A percentile compares a stretch with the other conserved stretches of the same genome.
phyloP scores from a whole-genome alignment of 257 asterid genomes.

The Thymus quinquecostatus region DNA sequence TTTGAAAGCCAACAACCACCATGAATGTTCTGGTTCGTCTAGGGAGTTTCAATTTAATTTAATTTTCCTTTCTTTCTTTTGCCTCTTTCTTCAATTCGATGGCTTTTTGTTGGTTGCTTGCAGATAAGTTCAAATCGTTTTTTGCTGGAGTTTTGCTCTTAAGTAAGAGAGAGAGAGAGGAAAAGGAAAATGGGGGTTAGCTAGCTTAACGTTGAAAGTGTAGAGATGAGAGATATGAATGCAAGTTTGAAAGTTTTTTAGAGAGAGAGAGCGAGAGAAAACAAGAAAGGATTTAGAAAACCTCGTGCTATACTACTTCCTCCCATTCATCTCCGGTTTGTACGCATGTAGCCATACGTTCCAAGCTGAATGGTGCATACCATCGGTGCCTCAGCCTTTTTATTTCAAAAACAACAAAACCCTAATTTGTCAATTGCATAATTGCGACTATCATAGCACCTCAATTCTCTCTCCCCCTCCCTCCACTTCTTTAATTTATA shows the following conservation, averaged over 20 bases:
- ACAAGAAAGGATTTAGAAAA: constrained; percentile 28
- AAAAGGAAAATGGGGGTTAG: not conserved
- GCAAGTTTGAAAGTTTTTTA: not conserved
- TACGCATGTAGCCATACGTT: constrained; percentile 73
- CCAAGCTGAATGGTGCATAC: constrained; percentile 55
- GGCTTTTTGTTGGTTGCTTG: constrained; percentile 18
- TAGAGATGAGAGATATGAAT: not conserved
- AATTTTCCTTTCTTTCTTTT: not conserved
- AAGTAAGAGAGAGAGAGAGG: constrained; percentile 41
- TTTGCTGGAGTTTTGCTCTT: constrained; percentile 38
- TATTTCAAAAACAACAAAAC: constrained; percentile 21
- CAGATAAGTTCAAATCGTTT: constrained; percentile 66
- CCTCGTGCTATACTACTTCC: constrained; percentile 60
- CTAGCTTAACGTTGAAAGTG: not conserved
- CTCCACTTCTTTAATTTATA: too few relatives aligned
- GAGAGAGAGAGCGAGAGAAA: constrained; percentile 30
- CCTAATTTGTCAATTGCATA: constrained; percentile 14
- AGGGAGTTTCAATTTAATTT: constrained; percentile 33
- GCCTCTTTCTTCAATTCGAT: not conserved
- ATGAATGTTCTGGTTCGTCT: constrained; percentile 46
- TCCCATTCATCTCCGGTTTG: constrained; percentile 54
- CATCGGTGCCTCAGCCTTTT: constrained; percentile 64
- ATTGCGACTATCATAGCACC: constrained; percentile 31
- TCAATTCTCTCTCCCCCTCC: constrained; percentile 45
- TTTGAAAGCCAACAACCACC: constrained; percentile 42